Base-by-base conservation (phyloP, 2,329 filamentous ascomycete genomes). In the Coleophoma cylindrospora region DNA sequence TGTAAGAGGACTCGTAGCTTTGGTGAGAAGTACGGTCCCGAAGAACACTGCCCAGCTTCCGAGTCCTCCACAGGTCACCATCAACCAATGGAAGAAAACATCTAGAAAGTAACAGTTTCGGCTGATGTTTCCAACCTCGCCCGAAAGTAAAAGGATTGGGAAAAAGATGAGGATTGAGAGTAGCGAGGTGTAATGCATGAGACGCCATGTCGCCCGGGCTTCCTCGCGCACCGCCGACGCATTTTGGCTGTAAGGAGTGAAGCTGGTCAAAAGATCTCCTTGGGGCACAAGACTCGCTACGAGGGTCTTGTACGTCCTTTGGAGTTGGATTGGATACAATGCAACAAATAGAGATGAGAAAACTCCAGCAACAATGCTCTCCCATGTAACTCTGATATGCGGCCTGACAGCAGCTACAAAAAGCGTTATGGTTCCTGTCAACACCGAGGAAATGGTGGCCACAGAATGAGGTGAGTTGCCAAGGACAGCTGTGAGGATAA, bases 31-130 rank as follows among this genome's bases (percentile, higher is more conserved):
- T 45, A 78, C 63, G 2, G 71, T 74, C n/a, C 68, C 64, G 3
- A 66, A 67, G 52, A 79, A 77, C 4, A 77, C 71, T 5, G 73
- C 69, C 62, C 71, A 76, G 0, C 66, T 70, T 3, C 72, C 73
- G 7, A 75, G 60, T 2, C 73, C 73, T 3, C 73, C 74, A 49
- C 74, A 74, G 4, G 72, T 57, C 37, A 74, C 71, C 68, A 79
- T 73, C 40, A 79, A 64, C 76, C 76, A 79, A 64, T 78, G 77
- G 61, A 74, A 80, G 2, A 74, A 74, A 1, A 78, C 73, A 50
- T 79, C 76, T 11, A 79, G 68, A 61, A 77, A 74, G 48, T 77
- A 77, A 49, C 76, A 76, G 52, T 79, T 78, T 15, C 72, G 70
- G 47, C 67, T 66, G 34, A 80, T 76, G 49, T 74, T 68, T 5